Percentiles rank a stretch among this genome's conserved stretches.
Conservation (phyloP, 257 asterid species). For the Penstemon eatonii region DNA sequence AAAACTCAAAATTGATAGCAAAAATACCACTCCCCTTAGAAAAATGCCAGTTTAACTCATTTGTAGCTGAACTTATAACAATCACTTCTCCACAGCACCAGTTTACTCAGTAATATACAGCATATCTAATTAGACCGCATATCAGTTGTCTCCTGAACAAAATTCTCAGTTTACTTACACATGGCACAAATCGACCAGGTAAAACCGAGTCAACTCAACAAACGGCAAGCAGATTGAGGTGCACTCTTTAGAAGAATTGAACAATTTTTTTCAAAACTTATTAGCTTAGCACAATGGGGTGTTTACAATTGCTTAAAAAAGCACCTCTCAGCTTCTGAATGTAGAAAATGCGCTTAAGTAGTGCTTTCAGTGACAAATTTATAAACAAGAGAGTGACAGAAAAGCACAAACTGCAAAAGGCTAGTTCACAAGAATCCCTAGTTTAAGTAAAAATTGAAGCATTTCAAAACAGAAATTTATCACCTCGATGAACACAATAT, state of each 20-base stretch:
- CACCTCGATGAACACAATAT: slow-evolving; percentile 6
- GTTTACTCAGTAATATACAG: background rate
- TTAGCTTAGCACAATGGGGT: background rate
- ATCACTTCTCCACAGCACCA: slow-evolving; percentile 3
- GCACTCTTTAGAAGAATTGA: background rate
- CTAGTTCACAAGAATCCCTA: too few species aligned
- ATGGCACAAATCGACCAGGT: slow-evolving; percentile 5
- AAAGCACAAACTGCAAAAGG: too few species aligned
- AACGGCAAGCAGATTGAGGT: slow-evolving; percentile 1
- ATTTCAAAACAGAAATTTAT: background rate
- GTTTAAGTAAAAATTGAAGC: too few species aligned
- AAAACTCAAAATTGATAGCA: background rate
- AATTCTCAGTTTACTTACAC: background rate
- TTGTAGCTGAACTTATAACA: background rate
- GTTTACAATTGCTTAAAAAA: too few species aligned
- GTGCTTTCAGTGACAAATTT: too few species aligned
- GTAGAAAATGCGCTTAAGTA: too few species aligned
- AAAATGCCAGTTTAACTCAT: background rate
- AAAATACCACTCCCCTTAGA: background rate
- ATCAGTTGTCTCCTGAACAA: background rate
- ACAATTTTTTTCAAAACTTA: background rate
- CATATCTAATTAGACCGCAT: background rate
- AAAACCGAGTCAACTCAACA: slow-evolving; percentile 21
- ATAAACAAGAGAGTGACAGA: too few species aligned
- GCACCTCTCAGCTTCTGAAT: too few species aligned